These are phyloP conservation scores for Aquilaria agallochum DNA, from an alignment of 441 rosid species.

Conservation along the genomic window DNA sequence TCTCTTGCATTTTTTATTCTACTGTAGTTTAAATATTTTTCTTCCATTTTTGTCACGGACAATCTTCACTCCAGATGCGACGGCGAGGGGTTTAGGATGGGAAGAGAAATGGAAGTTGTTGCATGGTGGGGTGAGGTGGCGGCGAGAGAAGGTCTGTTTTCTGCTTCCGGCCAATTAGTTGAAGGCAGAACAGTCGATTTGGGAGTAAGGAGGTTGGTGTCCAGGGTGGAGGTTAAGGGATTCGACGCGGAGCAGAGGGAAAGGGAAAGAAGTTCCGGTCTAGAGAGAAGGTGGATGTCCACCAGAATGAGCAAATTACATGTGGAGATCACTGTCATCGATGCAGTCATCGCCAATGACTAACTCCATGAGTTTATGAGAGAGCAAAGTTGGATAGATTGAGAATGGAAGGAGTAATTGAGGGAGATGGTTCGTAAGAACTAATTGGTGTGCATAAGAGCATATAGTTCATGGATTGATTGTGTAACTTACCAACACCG, in stretches of 20 bases:
- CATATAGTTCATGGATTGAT: no score
- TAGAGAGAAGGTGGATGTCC: conserved; percentile 64
- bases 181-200: conserved; percentile 87
- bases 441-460: no score
- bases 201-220: conserved; percentile 47
- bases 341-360: conserved; percentile 20
- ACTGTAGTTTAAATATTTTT: no score
- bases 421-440: no score
- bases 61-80: background rate
- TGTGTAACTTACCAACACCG: no score
- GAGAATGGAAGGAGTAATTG: no score
- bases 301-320: conserved; percentile 56
- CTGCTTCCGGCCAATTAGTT: conserved; percentile 94
- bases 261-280: conserved; percentile 19
- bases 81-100: conserved; percentile 18
- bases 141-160: conserved; percentile 85
- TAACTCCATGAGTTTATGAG: conserved; percentile 32
- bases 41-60: no score
- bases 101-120: conserved; percentile 18
- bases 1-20: no score
- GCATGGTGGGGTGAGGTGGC: conserved; percentile 54
- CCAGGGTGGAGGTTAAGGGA: conserved; percentile 29
- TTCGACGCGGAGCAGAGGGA: conserved; percentile 34
- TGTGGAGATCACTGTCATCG: conserved; percentile 22
- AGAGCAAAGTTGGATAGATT: no score